Conservation (phyloP, 805 yeast genomes). For the Deakozyma indianensis region DNA sequence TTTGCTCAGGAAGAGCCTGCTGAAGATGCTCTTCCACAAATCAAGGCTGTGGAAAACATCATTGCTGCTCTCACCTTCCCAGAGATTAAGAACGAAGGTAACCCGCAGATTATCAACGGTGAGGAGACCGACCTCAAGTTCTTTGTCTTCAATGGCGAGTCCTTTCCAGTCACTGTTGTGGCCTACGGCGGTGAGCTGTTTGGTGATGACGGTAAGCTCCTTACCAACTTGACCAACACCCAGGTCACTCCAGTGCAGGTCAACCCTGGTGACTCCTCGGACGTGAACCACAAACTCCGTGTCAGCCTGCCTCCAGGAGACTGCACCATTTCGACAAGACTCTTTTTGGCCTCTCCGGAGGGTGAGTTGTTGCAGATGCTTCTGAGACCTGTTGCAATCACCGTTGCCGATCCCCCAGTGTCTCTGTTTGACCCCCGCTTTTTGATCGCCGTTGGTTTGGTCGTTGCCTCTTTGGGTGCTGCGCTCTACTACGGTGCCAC, state of each 20-base stretch:
- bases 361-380: slow-evolving; percentile 12
- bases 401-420: slow-evolving; percentile 48
- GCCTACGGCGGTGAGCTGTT: slow-evolving; percentile 13
- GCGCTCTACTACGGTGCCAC: slow-evolving; percentile 8
- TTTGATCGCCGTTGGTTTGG: slow-evolving; percentile 42
- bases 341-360: slow-evolving; percentile 10
- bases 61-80: neutral
- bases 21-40: neutral
- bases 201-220: slow-evolving; percentile 6
- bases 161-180: slow-evolving; percentile 10
- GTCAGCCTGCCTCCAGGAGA: slow-evolving; percentile 43
- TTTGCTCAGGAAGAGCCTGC: slow-evolving; percentile 3
- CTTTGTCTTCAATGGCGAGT: slow-evolving; percentile 14
- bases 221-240: slow-evolving; percentile 47
- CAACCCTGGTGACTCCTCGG: slow-evolving; percentile 32
- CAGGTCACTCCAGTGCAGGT: slow-evolving; percentile 46
- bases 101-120: slow-evolving; percentile 13
- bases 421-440: slow-evolving; percentile 64
- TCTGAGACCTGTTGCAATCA: slow-evolving; percentile 20
- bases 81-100: neutral
- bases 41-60: neutral
- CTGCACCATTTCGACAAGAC: slow-evolving; percentile 30
- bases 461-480: slow-evolving; percentile 22
- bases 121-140: slow-evolving; percentile 13
- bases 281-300: slow-evolving; percentile 45